Conservation (phyloP, 371 early-diverging fungal genomes). For the Circinella minor region DNA sequence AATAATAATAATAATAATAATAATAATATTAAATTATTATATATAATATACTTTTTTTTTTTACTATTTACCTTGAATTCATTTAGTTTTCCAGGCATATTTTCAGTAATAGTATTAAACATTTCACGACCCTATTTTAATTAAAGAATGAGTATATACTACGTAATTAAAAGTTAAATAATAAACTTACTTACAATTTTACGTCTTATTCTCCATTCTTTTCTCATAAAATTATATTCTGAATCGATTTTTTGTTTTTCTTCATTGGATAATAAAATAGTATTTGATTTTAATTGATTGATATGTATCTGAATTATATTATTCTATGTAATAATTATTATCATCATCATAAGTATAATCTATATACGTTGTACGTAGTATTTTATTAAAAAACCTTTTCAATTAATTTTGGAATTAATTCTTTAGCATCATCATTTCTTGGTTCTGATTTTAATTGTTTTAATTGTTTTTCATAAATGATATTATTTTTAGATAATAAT, state of each 20-base stretch:
- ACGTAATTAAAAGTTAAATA: too few species aligned
- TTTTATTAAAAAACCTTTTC: too few species aligned
- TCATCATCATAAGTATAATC: neutral
- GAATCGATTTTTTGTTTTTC: slow-evolving; percentile 11
- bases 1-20: neutral
- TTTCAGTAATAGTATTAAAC: slow-evolving; percentile 19
- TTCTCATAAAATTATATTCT: slow-evolving; percentile 3
- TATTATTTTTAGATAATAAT: neutral
- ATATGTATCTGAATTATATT: slow-evolving; percentile 6
- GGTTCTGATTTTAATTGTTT: neutral
- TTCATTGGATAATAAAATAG: slow-evolving; percentile 5
- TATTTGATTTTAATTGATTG: slow-evolving; percentile 10
- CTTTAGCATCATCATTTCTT: neutral
- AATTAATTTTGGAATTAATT: neutral
- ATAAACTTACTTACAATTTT: slow-evolving; percentile 19
- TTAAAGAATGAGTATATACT: too few species aligned
- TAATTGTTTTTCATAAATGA: neutral
- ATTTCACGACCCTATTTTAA: slow-evolving; percentile 15
- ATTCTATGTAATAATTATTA: too few species aligned
- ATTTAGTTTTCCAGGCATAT: slow-evolving; percentile 12
- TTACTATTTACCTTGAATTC: slow-evolving; percentile 13
- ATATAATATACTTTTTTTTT: neutral
- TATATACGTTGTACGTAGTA: too few species aligned
- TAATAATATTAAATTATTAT: too few species aligned
- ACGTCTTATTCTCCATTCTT: slow-evolving; percentile 24